A percentile compares a stretch with the other conserved stretches of the same genome.
phyloP scores from a whole-genome alignment of 306 rosid genomes.

The Abrus pulchellus region DNA sequence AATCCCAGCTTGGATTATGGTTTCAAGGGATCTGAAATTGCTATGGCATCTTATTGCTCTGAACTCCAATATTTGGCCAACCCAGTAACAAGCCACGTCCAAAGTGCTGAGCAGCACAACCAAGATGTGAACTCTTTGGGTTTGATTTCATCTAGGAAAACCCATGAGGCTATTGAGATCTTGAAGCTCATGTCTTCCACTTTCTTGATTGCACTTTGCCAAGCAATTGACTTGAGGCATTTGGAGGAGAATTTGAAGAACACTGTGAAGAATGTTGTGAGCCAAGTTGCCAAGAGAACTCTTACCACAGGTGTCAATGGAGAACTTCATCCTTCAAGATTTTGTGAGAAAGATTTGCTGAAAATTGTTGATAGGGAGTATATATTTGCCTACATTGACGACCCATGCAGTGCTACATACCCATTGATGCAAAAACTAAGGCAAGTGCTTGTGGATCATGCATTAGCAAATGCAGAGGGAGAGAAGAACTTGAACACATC shows the following conservation, averaged over 20 bases:
- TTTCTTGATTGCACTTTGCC: slow-evolving; percentile 80
- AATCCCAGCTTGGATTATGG: slow-evolving; percentile 95
- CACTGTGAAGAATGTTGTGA: slow-evolving; percentile 70
- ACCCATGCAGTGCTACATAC: slow-evolving; percentile 78
- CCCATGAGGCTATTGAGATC: slow-evolving; percentile 79
- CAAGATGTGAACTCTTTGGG: slow-evolving; percentile 96
- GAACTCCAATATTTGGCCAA: slow-evolving; percentile 87
- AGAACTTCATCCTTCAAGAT: slow-evolving; percentile 84
- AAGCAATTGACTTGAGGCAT: slow-evolving; percentile 90
- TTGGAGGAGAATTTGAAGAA: slow-evolving; percentile 87
- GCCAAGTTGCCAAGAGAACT: slow-evolving; percentile 80
- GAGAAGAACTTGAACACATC: slow-evolving; percentile 77
- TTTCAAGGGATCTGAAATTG: slow-evolving; percentile 90
- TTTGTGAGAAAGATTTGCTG: slow-evolving; percentile 86
- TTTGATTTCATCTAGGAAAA: slow-evolving; percentile 82
- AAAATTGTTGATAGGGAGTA: slow-evolving; percentile 80
- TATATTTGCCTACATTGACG: slow-evolving; percentile 74
- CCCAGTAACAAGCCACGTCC: slow-evolving; percentile 91
- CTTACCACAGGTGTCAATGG: slow-evolving; percentile 76
- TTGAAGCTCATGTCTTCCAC: slow-evolving; percentile 89
- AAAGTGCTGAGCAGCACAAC: slow-evolving; percentile 93
- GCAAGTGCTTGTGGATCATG: slow-evolving; percentile 80
- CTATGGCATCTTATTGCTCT: slow-evolving; percentile 95
- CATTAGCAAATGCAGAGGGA: slow-evolving; percentile 61
- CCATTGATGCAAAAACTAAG: slow-evolving; percentile 91